Base-by-base conservation (phyloP, 257 asterid species). In the Scutellaria baicalensis region DNA sequence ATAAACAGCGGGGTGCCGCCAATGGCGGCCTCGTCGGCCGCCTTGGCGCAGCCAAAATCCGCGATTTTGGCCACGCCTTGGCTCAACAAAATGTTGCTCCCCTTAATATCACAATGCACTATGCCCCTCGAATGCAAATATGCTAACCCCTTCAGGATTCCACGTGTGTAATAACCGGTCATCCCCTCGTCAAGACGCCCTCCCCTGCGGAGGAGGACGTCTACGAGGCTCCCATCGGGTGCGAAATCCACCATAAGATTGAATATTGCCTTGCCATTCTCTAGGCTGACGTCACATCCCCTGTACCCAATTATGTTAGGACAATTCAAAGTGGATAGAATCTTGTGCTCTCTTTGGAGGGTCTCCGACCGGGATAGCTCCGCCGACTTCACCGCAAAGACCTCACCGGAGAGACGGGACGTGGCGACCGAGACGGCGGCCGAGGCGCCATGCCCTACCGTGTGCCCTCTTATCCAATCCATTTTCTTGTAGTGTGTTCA, bases 81-180 rank as follows among this genome's bases (percentile, higher is more conserved):
- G 31, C 75, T 45, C 6, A 88, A 0, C 65, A 92, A 68, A 11
- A 92, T 59, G 79, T 92, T 92, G 3, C 87, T 83, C 7, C 92
- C 88, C 48, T 92, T 89, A 6, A 92, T 80, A 44, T 92, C 98
- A 51, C 96, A 88, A 78, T 92, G 98, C 71, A 79, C 98, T 20
- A 89, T 49, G 0, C 88, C 88, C 7, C 70, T 86, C 0, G 94
- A 83, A 66, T 92, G 96, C 45, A 89, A 43, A 8, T 88, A 86
- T 31, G 78, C 89, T 11, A 89, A 6, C 33, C 98, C 98, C 44
- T 33, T 78, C 0, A 80, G 13, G 8, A 92, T 76, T 12, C 82
- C 90, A 52, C 70, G 7, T 0, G 87, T 51, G 71, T 86, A 81
- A 43, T 5, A 43, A 3, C 85, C 27, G 21, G 85, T 73, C 77